Conservation (phyloP, 805 yeast genomes). For the Candida ascalaphidarum region DNA sequence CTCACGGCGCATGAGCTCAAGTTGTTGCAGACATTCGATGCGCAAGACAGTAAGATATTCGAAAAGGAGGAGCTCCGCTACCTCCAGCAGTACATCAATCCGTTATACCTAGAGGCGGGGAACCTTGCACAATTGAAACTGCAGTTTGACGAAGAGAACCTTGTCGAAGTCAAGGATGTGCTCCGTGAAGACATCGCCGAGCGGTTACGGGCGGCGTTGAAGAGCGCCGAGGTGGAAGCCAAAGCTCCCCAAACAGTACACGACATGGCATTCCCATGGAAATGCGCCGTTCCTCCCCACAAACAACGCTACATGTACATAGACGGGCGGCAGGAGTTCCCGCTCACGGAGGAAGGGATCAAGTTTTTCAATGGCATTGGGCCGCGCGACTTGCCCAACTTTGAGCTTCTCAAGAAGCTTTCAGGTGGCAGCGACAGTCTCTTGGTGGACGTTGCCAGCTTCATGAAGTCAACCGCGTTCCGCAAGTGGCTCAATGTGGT, state of each 20-base stretch:
- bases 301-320: constrained; percentile 81
- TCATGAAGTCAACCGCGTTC: constrained; percentile 56
- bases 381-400: constrained; percentile 51
- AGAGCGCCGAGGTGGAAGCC: constrained; percentile 52
- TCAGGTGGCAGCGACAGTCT: not conserved
- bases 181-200: constrained; percentile 48
- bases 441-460: constrained; percentile 45
- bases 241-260: constrained; percentile 47
- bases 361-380: constrained; percentile 20
- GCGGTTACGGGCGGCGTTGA: constrained; percentile 37
- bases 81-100: constrained; percentile 48
- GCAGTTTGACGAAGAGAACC: constrained; percentile 58
- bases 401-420: constrained; percentile 24
- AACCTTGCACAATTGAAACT: constrained; percentile 34
- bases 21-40: constrained; percentile 11
- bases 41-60: constrained; percentile 6
- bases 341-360: constrained; percentile 24
- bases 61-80: constrained; percentile 36
- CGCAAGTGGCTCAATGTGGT: constrained; percentile 58
- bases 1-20: constrained; percentile 31
- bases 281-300: constrained; percentile 87
- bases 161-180: constrained; percentile 57
- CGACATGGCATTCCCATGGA: constrained; percentile 73
- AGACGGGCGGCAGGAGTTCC: constrained; percentile 47
- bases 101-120: constrained; percentile 28